Evolutionary conservation across 2,329 filamentous ascomycete species (phyloP), one percentile per base, ranked within the genome.

Genomic region (Beauveria bassiana): DNA sequence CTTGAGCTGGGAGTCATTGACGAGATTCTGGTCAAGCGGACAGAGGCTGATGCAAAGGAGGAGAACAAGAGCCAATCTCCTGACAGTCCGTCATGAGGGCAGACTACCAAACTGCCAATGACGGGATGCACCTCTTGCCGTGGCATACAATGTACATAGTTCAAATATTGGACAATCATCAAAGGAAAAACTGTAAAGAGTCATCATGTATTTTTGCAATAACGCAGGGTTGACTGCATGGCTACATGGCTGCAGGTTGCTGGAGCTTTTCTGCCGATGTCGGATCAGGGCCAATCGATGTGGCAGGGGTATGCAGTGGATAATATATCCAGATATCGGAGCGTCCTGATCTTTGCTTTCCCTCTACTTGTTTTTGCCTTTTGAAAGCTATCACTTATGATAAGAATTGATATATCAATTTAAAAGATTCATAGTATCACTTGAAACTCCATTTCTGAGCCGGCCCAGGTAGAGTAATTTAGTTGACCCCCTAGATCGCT

Each of bases 1-100:
- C 79, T 91, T 69, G 91, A 96, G 56, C 83, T 96, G 74, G 95
- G 95, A 0, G 90, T 99, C 68, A 86, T 99, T 64, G 95, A 99
- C 73, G 87, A 93, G 76, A 93, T 99, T 64, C 71, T 99, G 68
- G 81, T 86, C 52, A 82, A 82, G 77, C 81, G 90, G 68, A 77
- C 78, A 26, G 77, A 77, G 22, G 66, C 67, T 10, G 62, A 67
- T 20, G 52, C n/a, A 8, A 71, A 73, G 38, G 75, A 78, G 55
- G 75, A 69, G 51, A 65, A 69, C 55, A 40, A 64, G 45, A n/a
- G 65, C 14, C n/a, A 42, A 34, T n/a, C 61, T 14, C 43, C 63
- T 24, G 69, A 53, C 34, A 61, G 43, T 14, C 45, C 24, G 22
- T 52, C 47, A 1, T 61, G 46, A 56, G 42, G 40, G 28, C 38